These are phyloP conservation scores for Fonsecaea pedrosoi DNA, from an alignment of 2,329 filamentous ascomycete species.

Conservation along the genomic window DNA sequence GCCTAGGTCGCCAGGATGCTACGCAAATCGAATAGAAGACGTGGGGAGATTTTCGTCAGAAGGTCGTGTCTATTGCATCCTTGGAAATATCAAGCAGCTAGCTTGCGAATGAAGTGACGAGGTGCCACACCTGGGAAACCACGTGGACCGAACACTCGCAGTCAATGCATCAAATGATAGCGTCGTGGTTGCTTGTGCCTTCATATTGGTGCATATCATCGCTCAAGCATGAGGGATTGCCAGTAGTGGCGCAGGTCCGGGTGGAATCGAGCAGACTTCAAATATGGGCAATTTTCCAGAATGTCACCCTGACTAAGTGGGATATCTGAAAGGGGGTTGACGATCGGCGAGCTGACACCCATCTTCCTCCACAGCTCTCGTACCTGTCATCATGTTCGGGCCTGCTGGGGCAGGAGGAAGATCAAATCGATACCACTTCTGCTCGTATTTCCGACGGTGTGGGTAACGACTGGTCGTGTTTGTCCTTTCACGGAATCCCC, in stretches of 20 bases:
- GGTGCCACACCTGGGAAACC: conserved; percentile 11
- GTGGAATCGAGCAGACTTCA: conserved; percentile 6
- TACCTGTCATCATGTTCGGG: not conserved
- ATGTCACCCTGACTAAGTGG: conserved; percentile 15
- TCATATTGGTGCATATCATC: too few species aligned
- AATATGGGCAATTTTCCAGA: conserved; percentile 31
- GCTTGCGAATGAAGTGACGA: not conserved
- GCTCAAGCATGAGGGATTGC: not conserved
- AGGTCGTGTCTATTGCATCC: not conserved
- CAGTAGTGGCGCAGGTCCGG: not conserved
- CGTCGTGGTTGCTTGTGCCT: not conserved
- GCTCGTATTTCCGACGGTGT: not conserved
- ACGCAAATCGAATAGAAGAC: not conserved
- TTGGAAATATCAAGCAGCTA: not conserved
- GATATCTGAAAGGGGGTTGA: not conserved
- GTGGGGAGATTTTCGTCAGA: not conserved
- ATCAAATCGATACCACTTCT: not conserved
- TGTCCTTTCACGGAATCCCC: not conserved
- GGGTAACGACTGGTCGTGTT: not conserved
- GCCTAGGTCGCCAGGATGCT: not conserved
- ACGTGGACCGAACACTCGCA: conserved; percentile 17
- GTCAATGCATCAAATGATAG: not conserved
- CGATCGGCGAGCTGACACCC: not conserved
- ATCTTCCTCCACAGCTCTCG: not conserved
- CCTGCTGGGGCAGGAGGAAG: not conserved